Conservation (phyloP, 139 green algal species). For the Monoraphidium neglectum region DNA sequence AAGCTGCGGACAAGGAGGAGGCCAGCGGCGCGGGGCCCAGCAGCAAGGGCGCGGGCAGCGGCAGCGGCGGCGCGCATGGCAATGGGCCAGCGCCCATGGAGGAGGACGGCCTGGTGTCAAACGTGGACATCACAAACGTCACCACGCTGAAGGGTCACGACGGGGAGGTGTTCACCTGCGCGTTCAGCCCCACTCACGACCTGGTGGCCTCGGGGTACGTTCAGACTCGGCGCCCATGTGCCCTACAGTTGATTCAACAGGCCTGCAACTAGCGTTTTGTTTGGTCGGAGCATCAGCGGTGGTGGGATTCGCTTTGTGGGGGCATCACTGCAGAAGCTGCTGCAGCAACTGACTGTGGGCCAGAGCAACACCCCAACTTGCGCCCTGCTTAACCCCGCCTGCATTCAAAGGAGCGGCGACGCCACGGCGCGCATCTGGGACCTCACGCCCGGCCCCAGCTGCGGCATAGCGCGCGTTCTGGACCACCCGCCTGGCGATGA, state of each 20-base stretch:
- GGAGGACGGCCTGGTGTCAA: slow-evolving; percentile 42
- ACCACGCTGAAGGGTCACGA: slow-evolving; percentile 76
- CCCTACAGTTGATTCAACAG: too few species aligned
- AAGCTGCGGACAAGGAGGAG: not conserved
- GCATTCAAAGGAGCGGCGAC: slow-evolving; percentile 52
- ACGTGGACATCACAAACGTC: slow-evolving; percentile 27
- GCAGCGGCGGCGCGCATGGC: slow-evolving; percentile 22
- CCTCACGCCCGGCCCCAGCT: slow-evolving; percentile 35
- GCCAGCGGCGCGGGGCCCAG: not conserved
- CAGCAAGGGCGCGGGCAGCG: not conserved
- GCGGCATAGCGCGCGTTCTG: slow-evolving; percentile 37
- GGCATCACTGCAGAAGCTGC: too few species aligned
- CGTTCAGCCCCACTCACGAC: slow-evolving; percentile 77
- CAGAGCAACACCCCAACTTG: not conserved
- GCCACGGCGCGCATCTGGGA: slow-evolving; percentile 87
- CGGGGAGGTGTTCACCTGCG: slow-evolving; percentile 88
- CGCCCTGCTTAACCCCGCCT: not conserved
- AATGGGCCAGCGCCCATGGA: slow-evolving; percentile 63
- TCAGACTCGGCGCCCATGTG: too few species aligned
- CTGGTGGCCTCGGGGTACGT: slow-evolving; percentile 85
- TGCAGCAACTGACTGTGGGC: too few species aligned
- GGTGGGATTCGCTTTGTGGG: too few species aligned
- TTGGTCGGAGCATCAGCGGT: too few species aligned
- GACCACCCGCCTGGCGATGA: slow-evolving; percentile 28
- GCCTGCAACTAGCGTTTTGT: too few species aligned